These are phyloP conservation scores for Blastobotrys peoriensis DNA, from an alignment of 805 yeast species.

Conservation along the genomic window DNA sequence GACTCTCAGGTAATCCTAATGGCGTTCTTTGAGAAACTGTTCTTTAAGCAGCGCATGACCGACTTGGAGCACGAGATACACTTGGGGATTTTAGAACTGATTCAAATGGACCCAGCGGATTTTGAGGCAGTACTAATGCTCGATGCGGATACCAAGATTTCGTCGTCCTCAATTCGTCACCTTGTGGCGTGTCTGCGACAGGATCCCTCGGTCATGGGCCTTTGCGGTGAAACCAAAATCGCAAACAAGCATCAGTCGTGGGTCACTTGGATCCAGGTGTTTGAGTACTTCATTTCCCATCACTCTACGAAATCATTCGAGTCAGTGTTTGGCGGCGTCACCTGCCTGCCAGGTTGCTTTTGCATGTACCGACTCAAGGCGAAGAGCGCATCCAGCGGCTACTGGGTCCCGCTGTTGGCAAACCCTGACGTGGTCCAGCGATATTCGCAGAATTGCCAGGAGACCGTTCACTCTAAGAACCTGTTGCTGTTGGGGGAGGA, in stretches of 20 bases:
- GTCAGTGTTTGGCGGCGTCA: conserved; percentile 87
- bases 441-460: conserved; percentile 79
- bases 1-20: conserved; percentile 89
- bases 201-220: conserved; percentile 83
- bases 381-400: conserved; percentile 71
- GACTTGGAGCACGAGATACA: conserved; percentile 76
- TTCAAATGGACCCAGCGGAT: conserved; percentile 69
- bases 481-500: conserved; percentile 85
- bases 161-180: conserved; percentile 79
- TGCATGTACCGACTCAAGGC: conserved; percentile 88
- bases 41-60: conserved; percentile 93
- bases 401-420: conserved; percentile 91
- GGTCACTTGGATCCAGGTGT: conserved; percentile 92
- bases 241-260: conserved; percentile 77
- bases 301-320: conserved; percentile 94
- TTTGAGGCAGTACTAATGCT: conserved; percentile 86
- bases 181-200: conserved; percentile 84
- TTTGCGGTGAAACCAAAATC: conserved; percentile 93
- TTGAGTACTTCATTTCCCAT: conserved; percentile 90
- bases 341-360: conserved; percentile 95
- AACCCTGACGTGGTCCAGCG: conserved; percentile 92
- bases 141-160: conserved; percentile 89
- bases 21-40: conserved; percentile 82
- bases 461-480: conserved; percentile 82
- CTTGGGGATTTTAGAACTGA: conserved; percentile 58